Base-by-base conservation (phyloP, 148 eudicot genomes). In the Rhododendron vialii region DNA sequence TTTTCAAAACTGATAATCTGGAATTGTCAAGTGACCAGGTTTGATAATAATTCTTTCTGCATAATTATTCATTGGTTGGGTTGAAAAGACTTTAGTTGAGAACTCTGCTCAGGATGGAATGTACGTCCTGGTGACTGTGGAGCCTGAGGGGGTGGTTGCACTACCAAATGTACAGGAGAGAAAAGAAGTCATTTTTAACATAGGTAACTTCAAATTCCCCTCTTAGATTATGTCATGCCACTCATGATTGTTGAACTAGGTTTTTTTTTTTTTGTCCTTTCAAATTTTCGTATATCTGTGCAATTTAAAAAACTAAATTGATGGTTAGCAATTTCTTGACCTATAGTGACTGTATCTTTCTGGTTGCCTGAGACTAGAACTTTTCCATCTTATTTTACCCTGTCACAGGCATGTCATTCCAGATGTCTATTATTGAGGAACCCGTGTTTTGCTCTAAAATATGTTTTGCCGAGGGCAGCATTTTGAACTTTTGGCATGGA, bases 111-210 rank as follows among this genome's bases (percentile, higher is more conserved):
- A 96, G 99, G 95, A 83, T 65, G 92, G 85, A 92, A 85, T 84
- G 80, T 87, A 38, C 87, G 95, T 92, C 63, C 78, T 93, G 89
- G 88, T 96, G 77, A 92, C 91, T 86, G 98, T 94, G 86, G 95
- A 95, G 86, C 92, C 99, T 81, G 98, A 91, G 82, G 98, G 99
- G 36, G 90, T 93, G 87, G 98, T 96, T 83, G 99, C 98, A 65
- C 87, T 94, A 87, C 95, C 92, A 43, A 89, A 93, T 51, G 92
- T 78, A 75, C 87, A 90, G 59, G 99, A 96, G 87, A 93, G 95
- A 89, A 88, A 95, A 82, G 84, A 87, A 73, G 90, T 93, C 79
- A 78, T 94, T 79, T 95, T 90, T 80, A 96, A 96, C 90, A 94
- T 94, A 88, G 99, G 99, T 96, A 94, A 41, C 47, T 48, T 43